Base-by-base conservation (phyloP, 495 filamentous ascomycete species). In the Trichocladium uniseriatum region DNA sequence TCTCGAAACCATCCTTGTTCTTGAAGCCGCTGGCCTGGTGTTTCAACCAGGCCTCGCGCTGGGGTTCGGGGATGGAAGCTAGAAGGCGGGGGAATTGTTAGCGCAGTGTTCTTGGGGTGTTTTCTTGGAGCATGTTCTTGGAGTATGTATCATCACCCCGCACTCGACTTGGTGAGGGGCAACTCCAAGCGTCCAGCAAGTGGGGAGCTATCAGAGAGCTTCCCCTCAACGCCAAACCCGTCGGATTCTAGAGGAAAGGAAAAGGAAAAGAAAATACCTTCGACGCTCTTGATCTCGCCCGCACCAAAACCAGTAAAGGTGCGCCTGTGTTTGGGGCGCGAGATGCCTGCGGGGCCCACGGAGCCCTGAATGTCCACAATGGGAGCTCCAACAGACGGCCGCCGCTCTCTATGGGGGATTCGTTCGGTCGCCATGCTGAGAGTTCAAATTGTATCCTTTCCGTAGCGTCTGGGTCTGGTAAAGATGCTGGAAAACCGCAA, bases 251-350 rank as follows among this genome's bases (percentile, higher is more conserved):
- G n/a, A n/a, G n/a, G 19, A 18, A 39, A 9, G 32, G 16, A 16
- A 27, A 6, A 2, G 5, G 16, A 36, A 6, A 45, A 11, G 11
- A 18, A 37, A 6, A 22, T 65, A 78, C 75, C 88, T 70, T 97
- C 92, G 36, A 96, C 87, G 58, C 63, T 82, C 76, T 95, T 96
- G 73, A 95, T 97, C 57, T 97, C 91, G 3, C 75, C 69, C 20
- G 87, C 76, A 21, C 90, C 89, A 61, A 95, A 90, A 9, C 92
- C 92, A 4, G 92, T 98, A 54, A 83, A 83, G 14, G 90, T 96
- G 43, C 92, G 79, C 74, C 86, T 94, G 72, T 98, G 92, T 71
- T 97, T 97, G 16, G 92, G 92, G 46, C 91, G 67, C n/a, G 75
- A 74, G 54, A 79, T 68, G 42, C 74, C 75, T 4, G 79, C 81